Conservation (phyloP, 2,329 filamentous ascomycete species). For the Helicocarpus griseus region DNA sequence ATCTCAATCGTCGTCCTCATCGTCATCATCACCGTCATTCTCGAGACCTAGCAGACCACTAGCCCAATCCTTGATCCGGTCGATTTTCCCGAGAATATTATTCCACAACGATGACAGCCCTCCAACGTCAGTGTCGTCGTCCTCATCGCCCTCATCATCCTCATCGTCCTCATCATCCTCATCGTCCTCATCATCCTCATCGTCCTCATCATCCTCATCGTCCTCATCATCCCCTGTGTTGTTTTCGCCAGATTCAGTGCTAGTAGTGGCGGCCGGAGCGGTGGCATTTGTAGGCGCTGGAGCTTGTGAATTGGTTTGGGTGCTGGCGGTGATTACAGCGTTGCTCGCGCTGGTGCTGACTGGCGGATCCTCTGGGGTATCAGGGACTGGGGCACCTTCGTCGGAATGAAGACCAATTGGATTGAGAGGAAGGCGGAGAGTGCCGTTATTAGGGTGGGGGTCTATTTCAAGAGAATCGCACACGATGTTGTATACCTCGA, state of each 20-base stretch:
- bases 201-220: constrained; percentile 12
- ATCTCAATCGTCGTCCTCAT: too few species aligned
- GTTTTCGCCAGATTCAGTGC: too few species aligned
- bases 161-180: constrained; percentile 12
- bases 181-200: constrained; percentile 10
- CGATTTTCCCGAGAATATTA: constrained; percentile 25
- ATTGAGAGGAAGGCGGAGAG: constrained; percentile 46
- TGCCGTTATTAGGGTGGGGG: constrained; percentile 78
- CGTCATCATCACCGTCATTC: too few species aligned
- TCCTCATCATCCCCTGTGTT: too few species aligned
- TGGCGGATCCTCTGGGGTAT: constrained; percentile 26
- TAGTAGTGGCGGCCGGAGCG: neutral
- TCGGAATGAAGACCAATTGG: constrained; percentile 38
- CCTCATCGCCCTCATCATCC: constrained; percentile 9
- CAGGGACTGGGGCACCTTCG: constrained; percentile 21
- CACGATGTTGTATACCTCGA: constrained; percentile 86
- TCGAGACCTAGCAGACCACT: constrained; percentile 14
- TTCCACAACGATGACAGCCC: constrained; percentile 23
- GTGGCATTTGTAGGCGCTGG: neutral
- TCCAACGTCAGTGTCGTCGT: constrained; percentile 16
- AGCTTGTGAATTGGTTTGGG: neutral
- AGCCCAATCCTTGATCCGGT: constrained; percentile 28
- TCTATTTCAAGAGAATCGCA: constrained; percentile 73
- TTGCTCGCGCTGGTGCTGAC: constrained; percentile 5
- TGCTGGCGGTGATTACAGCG: constrained; percentile 5